Evolutionary conservation across 163 green algal species (phyloP), one percentile per base, ranked within the genome.

Genomic region (Chlorella variabilis): DNA sequence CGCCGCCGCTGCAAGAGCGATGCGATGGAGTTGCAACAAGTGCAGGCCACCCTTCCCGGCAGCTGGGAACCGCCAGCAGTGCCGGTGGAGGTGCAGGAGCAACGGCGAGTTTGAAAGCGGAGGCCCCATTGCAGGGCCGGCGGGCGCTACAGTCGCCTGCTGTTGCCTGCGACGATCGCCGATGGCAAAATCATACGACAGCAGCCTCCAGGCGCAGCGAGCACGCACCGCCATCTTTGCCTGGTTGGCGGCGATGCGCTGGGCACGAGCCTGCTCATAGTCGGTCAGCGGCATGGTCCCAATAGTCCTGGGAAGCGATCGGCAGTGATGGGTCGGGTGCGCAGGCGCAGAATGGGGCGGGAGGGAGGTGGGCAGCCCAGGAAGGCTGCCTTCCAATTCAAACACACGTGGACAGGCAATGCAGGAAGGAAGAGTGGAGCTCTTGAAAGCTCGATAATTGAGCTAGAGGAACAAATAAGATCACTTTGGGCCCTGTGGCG

Each of bases 41-140:
- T 56, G 8, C 42, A 76, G 5, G 11, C 27, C 9, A n/a, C 42
- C 13, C 29, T 56, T 2, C 68, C 42, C 6, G 29, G 13, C 68
- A 38, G 38, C 31, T 29, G 2, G 27, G 31, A 15, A 66, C 9
- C 20, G 6, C 3, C 4, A 23, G 20, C 17, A 38, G 29, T 18
- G 25, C 48, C 48, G 18, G 23, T 23, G 68, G 23, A 20, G 23
- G 41, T 39, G n/a, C 42, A 36, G 29, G n/a, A 45, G 6, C 42
- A 67, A 67, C 42, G 68, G n/a, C 68, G 29, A 41, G 68, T 76
- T 76, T 76, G 42, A 76, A 76, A 76, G 29, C 23, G 29, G 54
- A 62, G 54, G 13, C 15, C 20, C 54, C 15, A n/a, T n/a, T n/a
- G 33, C 66, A 11, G 6, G 66, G 38, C 39, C 36, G 21, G 38